These are phyloP conservation scores for Globisporangium cederbergense DNA, from an alignment of 352 stramenopile genomes.

Conservation along the genomic window DNA sequence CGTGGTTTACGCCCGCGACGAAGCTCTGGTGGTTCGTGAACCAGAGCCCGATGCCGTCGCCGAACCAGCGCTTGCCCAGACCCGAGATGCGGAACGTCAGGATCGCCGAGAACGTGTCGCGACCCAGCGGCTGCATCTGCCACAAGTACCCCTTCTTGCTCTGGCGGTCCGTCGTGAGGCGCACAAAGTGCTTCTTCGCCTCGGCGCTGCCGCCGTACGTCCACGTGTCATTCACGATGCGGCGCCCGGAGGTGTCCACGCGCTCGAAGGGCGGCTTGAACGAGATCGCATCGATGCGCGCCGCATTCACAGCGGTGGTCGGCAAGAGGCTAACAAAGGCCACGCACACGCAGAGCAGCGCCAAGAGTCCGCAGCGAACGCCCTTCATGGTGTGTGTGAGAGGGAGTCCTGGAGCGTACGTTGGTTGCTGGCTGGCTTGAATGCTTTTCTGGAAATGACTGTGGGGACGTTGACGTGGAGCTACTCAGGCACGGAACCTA, in stretches of 20 bases:
- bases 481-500: neutral
- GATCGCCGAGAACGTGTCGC: constrained; percentile 57
- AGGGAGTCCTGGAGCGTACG: neutral
- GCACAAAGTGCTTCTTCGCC: constrained; percentile 85
- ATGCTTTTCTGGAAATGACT: constrained; percentile 2
- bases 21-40: constrained; percentile 64
- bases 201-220: constrained; percentile 66
- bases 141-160: constrained; percentile 84
- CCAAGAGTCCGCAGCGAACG: constrained; percentile 16
- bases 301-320: constrained; percentile 5
- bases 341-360: constrained; percentile 30
- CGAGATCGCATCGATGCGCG: constrained; percentile 61
- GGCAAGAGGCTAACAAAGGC: constrained; percentile 25
- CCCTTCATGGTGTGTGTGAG: constrained; percentile 5
- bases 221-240: constrained; percentile 78
- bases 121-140: constrained; percentile 49
- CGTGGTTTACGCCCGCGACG: constrained; percentile 62
- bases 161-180: constrained; percentile 85
- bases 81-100: constrained; percentile 84
- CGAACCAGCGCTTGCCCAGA: constrained; percentile 79
- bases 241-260: constrained; percentile 53
- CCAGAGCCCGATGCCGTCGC: constrained; percentile 82
- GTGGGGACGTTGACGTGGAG: neutral
- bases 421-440: neutral
- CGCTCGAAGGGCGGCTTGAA: constrained; percentile 78